A percentile compares a stretch with the other conserved stretches of the same genome.
These are phyloP conservation scores for Helianthus tuberosus DNA, from an alignment of 129 eudicot genomes.

Conservation along the genomic window DNA sequence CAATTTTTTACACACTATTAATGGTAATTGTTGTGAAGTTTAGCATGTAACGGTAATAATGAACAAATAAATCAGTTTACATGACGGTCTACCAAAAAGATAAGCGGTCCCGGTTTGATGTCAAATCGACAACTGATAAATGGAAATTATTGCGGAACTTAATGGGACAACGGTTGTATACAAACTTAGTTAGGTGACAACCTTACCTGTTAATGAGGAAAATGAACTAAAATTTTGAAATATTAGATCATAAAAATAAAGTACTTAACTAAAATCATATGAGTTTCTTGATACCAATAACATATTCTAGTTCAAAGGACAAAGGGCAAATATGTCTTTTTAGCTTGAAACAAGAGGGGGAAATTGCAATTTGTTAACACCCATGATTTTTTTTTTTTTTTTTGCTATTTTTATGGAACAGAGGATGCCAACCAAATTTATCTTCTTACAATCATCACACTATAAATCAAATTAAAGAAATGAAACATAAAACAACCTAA, in stretches of 20 bases:
- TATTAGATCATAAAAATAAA: neutral
- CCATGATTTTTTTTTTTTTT: neutral
- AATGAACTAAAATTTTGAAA: neutral
- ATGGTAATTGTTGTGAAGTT: neutral
- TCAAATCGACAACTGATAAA: conserved; percentile 5
- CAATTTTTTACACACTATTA: neutral
- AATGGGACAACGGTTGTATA: neutral
- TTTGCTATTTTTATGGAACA: neutral
- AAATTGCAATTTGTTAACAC: neutral
- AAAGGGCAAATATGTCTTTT: conserved; percentile 18
- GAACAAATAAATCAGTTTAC: neutral
- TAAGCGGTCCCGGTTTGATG: conserved; percentile 10
- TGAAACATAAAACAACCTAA: conserved; percentile 22
- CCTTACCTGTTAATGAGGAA: neutral
- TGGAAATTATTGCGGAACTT: neutral
- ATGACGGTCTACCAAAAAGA: conserved; percentile 9
- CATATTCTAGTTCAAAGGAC: neutral
- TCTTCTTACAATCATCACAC: neutral
- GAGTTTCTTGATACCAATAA: neutral
- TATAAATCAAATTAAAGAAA: neutral
- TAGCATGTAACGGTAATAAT: neutral
- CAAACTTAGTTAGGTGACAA: conserved; percentile 4
- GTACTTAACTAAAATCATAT: neutral
- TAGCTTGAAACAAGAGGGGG: conserved; percentile 5
- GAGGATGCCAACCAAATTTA: neutral